Percentiles rank a stretch among this genome's conserved stretches.
Conservation (phyloP, 768 basidiomycete species). For the Fistulinella prunicolor region DNA sequence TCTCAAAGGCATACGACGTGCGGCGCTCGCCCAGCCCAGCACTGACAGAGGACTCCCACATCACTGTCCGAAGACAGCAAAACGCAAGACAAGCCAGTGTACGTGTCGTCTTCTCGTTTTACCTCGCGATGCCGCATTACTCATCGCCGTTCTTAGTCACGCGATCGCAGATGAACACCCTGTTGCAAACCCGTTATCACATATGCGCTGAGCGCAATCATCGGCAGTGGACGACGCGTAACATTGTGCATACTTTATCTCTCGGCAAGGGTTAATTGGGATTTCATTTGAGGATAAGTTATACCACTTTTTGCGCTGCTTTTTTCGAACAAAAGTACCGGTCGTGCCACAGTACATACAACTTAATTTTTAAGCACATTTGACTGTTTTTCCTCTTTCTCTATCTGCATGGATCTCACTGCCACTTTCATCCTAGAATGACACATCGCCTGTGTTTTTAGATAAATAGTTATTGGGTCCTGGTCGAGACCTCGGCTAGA, state of each 20-base stretch:
- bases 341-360: constrained; percentile 16
- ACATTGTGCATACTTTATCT: constrained; percentile 20
- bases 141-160: constrained; percentile 22
- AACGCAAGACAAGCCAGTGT: constrained; percentile 21
- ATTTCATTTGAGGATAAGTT: constrained; percentile 25
- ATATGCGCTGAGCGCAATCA: constrained; percentile 21
- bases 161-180: constrained; percentile 28
- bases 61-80: constrained; percentile 33
- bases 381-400: constrained; percentile 12
- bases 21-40: constrained; percentile 34
- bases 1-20: constrained; percentile 26
- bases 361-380: constrained; percentile 14
- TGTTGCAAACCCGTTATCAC: constrained; percentile 10
- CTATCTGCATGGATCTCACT: constrained; percentile 1
- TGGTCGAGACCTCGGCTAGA: constrained; percentile 9
- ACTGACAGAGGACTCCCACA: constrained; percentile 29
- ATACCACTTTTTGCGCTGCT: constrained; percentile 18
- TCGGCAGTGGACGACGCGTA: constrained; percentile 15
- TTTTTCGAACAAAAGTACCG: constrained; percentile 21
- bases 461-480: background rate
- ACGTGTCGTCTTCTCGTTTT: constrained; percentile 1
- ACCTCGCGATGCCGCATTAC: constrained; percentile 12
- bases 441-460: constrained; percentile 4
- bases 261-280: constrained; percentile 22
- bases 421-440: constrained; percentile 8